Percentiles rank a stretch among this genome's conserved stretches.
These are phyloP conservation scores for Lepiota venenata DNA, from an alignment of 768 basidiomycete genomes.

Conservation along the genomic window DNA sequence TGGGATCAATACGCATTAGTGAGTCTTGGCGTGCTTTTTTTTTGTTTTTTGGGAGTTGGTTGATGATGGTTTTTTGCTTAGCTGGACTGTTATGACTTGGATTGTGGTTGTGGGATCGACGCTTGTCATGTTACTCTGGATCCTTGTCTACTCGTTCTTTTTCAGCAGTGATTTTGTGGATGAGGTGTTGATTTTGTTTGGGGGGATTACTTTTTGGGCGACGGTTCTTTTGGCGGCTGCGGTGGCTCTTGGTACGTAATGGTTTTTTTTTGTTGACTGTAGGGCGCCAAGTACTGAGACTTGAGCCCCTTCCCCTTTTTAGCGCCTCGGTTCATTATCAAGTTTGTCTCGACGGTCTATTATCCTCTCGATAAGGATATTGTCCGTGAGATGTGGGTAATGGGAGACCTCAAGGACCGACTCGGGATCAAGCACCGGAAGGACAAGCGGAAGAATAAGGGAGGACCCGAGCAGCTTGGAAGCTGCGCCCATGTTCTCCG, in stretches of 20 bases:
- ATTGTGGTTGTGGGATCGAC: constrained; percentile 76
- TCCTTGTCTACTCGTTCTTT: constrained; percentile 84
- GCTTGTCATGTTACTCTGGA: constrained; percentile 83
- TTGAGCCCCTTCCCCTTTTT: constrained; percentile 1
- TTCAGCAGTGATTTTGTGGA: constrained; percentile 66
- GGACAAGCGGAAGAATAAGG: constrained; percentile 35
- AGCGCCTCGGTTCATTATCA: constrained; percentile 83
- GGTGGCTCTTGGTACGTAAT: constrained; percentile 63
- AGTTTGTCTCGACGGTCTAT: constrained; percentile 69
- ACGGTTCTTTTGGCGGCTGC: constrained; percentile 66
- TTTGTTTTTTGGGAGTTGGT: constrained; percentile 9
- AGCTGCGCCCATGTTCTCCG: constrained; percentile 67
- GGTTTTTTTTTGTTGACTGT: constrained; percentile 7
- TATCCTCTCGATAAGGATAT: constrained; percentile 85
- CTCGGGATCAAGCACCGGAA: constrained; percentile 70
- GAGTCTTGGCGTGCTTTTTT: constrained; percentile 28
- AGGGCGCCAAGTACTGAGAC: not conserved
- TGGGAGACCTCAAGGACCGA: constrained; percentile 77
- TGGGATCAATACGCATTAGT: constrained; percentile 88
- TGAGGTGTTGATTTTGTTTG: constrained; percentile 71
- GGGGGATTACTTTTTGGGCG: constrained; percentile 81
- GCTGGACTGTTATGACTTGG: constrained; percentile 88
- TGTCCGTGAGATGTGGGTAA: constrained; percentile 89
- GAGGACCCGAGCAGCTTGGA: constrained; percentile 42
- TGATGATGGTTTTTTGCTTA: constrained; percentile 25